Conservation (phyloP, 1,139 yeast species). For the Magnusiomyces suaveolens region DNA sequence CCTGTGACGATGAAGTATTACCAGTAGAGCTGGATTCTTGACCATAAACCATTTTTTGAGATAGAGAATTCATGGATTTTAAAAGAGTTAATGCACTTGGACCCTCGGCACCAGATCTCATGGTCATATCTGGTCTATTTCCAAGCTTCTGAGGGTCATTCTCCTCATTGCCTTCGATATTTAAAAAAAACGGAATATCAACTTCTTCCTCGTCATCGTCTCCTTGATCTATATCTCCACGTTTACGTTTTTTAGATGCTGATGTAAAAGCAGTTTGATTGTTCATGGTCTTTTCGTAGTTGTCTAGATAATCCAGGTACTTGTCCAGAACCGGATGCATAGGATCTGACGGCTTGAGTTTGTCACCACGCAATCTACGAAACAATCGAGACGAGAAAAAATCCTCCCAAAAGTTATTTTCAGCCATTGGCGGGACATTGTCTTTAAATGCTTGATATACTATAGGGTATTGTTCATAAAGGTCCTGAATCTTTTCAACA, state of each 20-base stretch:
- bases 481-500: slow-evolving; percentile 78
- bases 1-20: slow-evolving; percentile 24
- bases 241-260: slow-evolving; percentile 23
- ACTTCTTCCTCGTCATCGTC: slow-evolving; percentile 21
- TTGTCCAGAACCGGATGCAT: slow-evolving; percentile 81
- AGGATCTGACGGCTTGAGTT: slow-evolving; percentile 60
- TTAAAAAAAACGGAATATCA: slow-evolving; percentile 39
- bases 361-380: slow-evolving; percentile 82
- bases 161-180: slow-evolving; percentile 68
- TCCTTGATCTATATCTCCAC: slow-evolving; percentile 40
- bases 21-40: slow-evolving; percentile 25
- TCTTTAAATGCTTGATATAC: slow-evolving; percentile 86
- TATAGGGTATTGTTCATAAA: slow-evolving; percentile 86
- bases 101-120: slow-evolving; percentile 50
- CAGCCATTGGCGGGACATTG: slow-evolving; percentile 77
- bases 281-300: not conserved
- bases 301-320: slow-evolving; percentile 39
- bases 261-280: not conserved
- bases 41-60: slow-evolving; percentile 69
- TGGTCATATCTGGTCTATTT: slow-evolving; percentile 78
- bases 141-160: slow-evolving; percentile 74
- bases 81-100: slow-evolving; percentile 64
- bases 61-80: slow-evolving; percentile 79
- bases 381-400: slow-evolving; percentile 85
- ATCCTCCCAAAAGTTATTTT: slow-evolving; percentile 95